Base-by-base conservation (phyloP, 169 alveolate genomes). In the Miamiensis avidus region DNA sequence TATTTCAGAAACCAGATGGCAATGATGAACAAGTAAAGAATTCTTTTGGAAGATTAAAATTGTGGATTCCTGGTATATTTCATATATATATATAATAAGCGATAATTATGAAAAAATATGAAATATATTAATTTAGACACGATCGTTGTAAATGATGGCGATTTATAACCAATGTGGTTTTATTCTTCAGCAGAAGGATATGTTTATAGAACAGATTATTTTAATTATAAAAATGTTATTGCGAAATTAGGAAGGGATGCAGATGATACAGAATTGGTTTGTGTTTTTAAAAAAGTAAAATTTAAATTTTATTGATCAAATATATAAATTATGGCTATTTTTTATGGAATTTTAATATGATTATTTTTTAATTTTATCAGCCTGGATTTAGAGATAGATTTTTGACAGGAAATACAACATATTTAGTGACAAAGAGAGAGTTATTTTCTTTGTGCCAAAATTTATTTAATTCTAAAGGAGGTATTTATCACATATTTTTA, bases 181-280 rank as follows among this genome's bases (percentile, higher is more conserved):
- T 94, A 89, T 85, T 88, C 97, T 1, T 94, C 93, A 69, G 84
- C 87, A n/a, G 94, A 91, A 74, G 97, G 97, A 0, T 83, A 88
- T 77, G 95, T 94, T 20, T 89, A 90, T 82, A 89, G 95, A 82
- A 92, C 94, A 16, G 97, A 94, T 65, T 91, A 82, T 34, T 92
- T 92, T 65, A 88, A 91, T 29, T 91, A 91, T 31, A 89, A 91
- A 32, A 93, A 93, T 81, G 94, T 94, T 1, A 91, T 93, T 16
- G 89, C 92, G 73, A 94, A 94, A 87, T 91, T 94, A 74, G 93
- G 94, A 34, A 90, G 93, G 81, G 83, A 92, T 64, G 88, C 92
- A 74, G 90, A 92, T 31, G 91, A 91, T 31, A 92, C 89, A 84
- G 97, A 95, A 87, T 79, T 93, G 15, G 95, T 92, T 6, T 96